Evolutionary conservation across 495 filamentous ascomycete genomes (phyloP), one percentile per base, ranked within the genome.

Genomic region (Aspergillus bertholletiae): DNA sequence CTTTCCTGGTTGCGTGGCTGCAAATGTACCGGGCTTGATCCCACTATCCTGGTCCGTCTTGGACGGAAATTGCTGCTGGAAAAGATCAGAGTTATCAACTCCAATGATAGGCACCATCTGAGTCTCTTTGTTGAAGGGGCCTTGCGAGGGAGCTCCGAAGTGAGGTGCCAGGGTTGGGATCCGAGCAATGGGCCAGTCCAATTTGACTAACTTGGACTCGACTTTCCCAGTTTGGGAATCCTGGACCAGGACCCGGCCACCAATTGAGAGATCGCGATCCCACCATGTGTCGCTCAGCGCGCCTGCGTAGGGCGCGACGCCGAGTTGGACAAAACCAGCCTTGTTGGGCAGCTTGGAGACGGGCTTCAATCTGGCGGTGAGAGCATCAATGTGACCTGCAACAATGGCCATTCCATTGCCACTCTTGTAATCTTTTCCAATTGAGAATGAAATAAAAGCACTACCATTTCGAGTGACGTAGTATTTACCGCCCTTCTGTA

Each of bases 41-140:
- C 62, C 37, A 55, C 65, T 56, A 59, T 73, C 39, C 9, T 69
- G 53, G 40, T 73, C 58, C 24, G 51, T 43, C 55, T 66, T 59
- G 18, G 58, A 56, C 37, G 49, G 54, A 24, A 63, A 32, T 5
- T 59, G 27, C 22, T 59, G 49, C 51, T 58, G 55, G 47, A 75
- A 72, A 20, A 83, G 62, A 58, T 87, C 82, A 11, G 84, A 85
- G 71, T 85, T 86, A 61, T 96, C 92, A 43, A 96, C 78, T 5
- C 92, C 94, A 58, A 97, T 88, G 47, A 97, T 92, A 11, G 94
- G 94, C 4, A 96, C 90, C 76, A 92, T 91, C 64, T 98, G 85
- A 4, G 94, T 97, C 74, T 98, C 94, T 59, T 76, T 78, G 68
- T 98, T 98, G 68, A 89, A 88, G 7, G 83, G 82, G 1, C 89